phyloP scores from a whole-genome alignment of 148 eudicot species.

The Linanthus parryae region DNA sequence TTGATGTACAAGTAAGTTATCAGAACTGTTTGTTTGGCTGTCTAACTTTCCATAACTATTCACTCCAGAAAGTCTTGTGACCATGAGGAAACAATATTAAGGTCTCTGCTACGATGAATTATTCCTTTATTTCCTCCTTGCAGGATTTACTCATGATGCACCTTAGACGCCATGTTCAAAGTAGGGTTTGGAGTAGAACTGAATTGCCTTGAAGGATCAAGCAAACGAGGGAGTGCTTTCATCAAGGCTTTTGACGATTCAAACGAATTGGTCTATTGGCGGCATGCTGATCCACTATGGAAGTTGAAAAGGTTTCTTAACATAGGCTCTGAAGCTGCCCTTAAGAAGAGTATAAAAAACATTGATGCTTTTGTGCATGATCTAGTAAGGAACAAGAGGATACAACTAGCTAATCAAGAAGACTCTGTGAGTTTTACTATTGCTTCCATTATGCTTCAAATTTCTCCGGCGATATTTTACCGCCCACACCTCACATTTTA shows the following conservation, averaged over 20 bases:
- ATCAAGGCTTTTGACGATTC: constrained; percentile 82
- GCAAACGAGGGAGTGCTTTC: constrained; percentile 37
- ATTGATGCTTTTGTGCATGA: constrained; percentile 46
- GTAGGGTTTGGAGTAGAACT: constrained; percentile 84
- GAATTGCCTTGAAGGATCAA: constrained; percentile 62
- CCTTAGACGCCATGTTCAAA: constrained; percentile 66
- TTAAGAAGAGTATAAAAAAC: constrained; percentile 42
- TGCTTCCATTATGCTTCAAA: not conserved
- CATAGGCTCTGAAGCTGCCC: constrained; percentile 53
- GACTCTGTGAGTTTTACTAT: constrained; percentile 18
- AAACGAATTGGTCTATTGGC: constrained; percentile 38
- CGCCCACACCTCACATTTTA: too few relatives aligned
- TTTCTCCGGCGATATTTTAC: too few relatives aligned
- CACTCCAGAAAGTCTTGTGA: too few relatives aligned
- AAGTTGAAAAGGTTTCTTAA: constrained; percentile 50
- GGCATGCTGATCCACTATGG: constrained; percentile 64
- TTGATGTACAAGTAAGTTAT: constrained; percentile 61
- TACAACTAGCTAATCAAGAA: constrained; percentile 24
- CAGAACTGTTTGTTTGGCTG: not conserved
- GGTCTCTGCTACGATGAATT: too few relatives aligned
- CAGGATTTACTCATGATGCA: constrained; percentile 71
- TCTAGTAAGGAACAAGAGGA: constrained; percentile 43
- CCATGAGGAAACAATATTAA: too few relatives aligned
- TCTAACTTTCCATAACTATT: too few relatives aligned
- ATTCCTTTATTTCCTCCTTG: too few relatives aligned